Evolutionary conservation across 179 eudicot genomes (phyloP).

Genomic region (Actinidia arguta): DNA sequence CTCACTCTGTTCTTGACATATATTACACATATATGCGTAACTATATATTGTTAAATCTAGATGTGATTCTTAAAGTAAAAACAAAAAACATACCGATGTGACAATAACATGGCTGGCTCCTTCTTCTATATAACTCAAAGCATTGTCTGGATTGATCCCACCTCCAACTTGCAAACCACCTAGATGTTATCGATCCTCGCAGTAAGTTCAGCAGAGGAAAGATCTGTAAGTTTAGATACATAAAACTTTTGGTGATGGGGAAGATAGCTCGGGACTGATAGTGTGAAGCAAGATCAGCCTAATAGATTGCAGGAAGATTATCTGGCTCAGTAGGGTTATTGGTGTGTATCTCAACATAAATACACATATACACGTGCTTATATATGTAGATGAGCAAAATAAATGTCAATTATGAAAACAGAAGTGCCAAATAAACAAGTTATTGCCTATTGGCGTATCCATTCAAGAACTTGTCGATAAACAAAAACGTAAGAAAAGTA

Average conservation of each 20-base stretch:
- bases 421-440: background rate
- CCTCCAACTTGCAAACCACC: conserved; percentile 99
- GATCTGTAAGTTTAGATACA: conserved; percentile 40
- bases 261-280: background rate
- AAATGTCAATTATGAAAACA: background rate
- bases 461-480: too few relatives aligned
- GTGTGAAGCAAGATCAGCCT: background rate
- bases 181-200: conserved; percentile 60
- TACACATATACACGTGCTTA: background rate
- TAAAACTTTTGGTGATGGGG: conserved; percentile 13
- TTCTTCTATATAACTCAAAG: conserved; percentile 76
- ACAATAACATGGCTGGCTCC: conserved; percentile 98
- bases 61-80: background rate
- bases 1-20: background rate
- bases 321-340: background rate
- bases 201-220: conserved; percentile 58
- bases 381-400: background rate
- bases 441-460: too few relatives aligned
- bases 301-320: background rate
- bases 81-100: conserved; percentile 69
- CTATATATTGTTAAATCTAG: background rate
- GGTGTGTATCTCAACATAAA: conserved; percentile 3
- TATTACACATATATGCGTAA: background rate
- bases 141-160: conserved; percentile 82
- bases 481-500: background rate